Evolutionary conservation across 1,284 basidiomycete species (phyloP).

Genomic region (Cystobasidiaceae sp.): DNA sequence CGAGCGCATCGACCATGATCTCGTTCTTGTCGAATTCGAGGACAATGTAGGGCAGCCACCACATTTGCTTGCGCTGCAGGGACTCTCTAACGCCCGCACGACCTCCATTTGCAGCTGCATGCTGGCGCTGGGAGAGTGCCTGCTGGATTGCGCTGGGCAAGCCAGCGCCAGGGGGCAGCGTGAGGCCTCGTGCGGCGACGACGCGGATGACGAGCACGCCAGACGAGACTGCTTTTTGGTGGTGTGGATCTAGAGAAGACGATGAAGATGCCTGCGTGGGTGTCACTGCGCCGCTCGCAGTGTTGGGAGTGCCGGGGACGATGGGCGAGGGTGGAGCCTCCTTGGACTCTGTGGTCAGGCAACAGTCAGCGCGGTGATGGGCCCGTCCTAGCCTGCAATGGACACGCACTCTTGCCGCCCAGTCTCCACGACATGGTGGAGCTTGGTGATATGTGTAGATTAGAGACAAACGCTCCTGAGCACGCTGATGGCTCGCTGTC

Average conservation of each 20-base stretch:
- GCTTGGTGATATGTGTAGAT: too few relatives aligned
- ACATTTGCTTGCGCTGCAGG: conserved; percentile 79
- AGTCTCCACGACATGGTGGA: conserved; percentile 30
- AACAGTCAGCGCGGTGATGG: not conserved
- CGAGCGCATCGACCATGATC: conserved; percentile 89
- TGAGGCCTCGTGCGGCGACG: conserved; percentile 71
- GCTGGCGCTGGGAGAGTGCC: conserved; percentile 57
- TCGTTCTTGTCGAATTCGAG: conserved; percentile 99
- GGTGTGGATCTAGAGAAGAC: too few relatives aligned
- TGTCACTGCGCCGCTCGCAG: conserved; percentile 5
- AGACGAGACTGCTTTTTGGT: conserved; percentile 1
- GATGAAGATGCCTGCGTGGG: not conserved
- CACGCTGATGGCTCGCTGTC: too few relatives aligned
- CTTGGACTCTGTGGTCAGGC: conserved; percentile 6
- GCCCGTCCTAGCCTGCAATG: not conserved
- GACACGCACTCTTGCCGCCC: conserved; percentile 27
- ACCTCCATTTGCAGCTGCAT: conserved; percentile 21
- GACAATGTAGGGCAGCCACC: conserved; percentile 97
- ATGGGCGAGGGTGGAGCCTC: conserved; percentile 27
- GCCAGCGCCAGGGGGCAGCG: conserved; percentile 62
- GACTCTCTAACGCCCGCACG: conserved; percentile 33
- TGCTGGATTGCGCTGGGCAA: conserved; percentile 68
- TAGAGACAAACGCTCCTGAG: too few relatives aligned
- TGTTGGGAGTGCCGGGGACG: not conserved
- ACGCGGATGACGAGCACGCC: conserved; percentile 78